Evolutionary conservation across 176 grass and related monocot species (phyloP), one percentile per base, ranked within the genome.

Genomic region (Avena atlantica): DNA sequence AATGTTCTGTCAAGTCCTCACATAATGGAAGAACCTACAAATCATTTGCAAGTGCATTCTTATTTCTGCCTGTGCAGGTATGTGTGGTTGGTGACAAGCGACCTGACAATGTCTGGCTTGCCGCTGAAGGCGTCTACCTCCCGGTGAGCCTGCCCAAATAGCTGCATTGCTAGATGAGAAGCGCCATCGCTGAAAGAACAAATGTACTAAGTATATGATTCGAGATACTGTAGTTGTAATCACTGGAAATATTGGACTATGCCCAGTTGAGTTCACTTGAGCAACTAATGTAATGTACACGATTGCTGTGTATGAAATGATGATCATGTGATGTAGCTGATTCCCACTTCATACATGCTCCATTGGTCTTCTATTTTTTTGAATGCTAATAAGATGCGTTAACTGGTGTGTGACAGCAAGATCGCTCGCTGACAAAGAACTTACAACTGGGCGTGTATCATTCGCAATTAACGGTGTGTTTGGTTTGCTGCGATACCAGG

Each of bases 41-140:
- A 27, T 80, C 6, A 2, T 83, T 71, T 44, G 9, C 19, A 87
- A 85, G 31, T 81, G 69, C 24, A 19, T 29, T 79, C 20, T 72
- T 56, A 72, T 74, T 85, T 62, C 45, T 87, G n/a, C 53, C 83
- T 53, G 24, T 66, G 53, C 86, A 98, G 96, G 91, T 98, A 37
- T 98, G 96, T 24, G 96, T 93, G 58, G 90, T 98, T 52, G 80
- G 89, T 0, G 91, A 94, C 52, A 94, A 98, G 76, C 89, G 86
- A 17, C 91, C 96, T 45, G 96, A 98, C 81, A 98, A 95, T 61
- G 63, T 95, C 29, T 98, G 96, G 96, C 56, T 95, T 80, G 90
- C 96, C 21, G 81, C 91, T 36, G 93, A 98, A 85, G 96, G 96
- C 12, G 86, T 98, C 69, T 98, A 95, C 64, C 76, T 95, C 10